Base-by-base conservation (phyloP, 805 yeast genomes). In the Kodamaea restingae region DNA sequence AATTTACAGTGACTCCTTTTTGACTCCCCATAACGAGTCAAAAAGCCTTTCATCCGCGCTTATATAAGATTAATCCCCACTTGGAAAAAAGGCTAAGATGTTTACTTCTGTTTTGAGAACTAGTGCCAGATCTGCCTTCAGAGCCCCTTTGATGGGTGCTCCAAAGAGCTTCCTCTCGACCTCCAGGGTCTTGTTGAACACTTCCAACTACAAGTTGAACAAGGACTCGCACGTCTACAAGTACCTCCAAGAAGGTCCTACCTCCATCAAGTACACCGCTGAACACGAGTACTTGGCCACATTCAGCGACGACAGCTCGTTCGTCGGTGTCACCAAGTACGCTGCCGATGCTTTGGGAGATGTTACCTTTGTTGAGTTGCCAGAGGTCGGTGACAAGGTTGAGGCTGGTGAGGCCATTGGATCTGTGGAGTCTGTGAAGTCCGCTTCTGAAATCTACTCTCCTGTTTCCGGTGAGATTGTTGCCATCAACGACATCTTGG, bases 321-420 rank as follows among this genome's bases (percentile, higher is more conserved):
- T 81, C 53, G 71, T 91, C 15, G 98, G 98, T 21, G 88, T 93
- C 63, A 88, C 98, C 42, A 79, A 77, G 54, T 90, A 93, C 59
- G 98, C 98, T 14, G 83, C 96, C 15, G 96, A 88, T 55, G 95
- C 98, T 6, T 76, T 93, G 45, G 98, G 98, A 32, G 98, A 93
- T 65, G 95, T 95, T 41, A 95, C 98, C 3, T 93, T 74, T 60
- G 83, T 90, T 43, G 98, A 93, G 65, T 73, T 91, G 51, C 95
- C 95, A 34, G 90, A 82, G 50, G 76, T 75, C 28, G 85, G 81
- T 29, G 75, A 72, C 29, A 67, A 56, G 21, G 71, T 82, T 41
- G 80, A 70, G 41, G 72, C 73, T 35, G 95, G 95, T 36, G 97
- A 88, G 47, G 70, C 91, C 10, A 70, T 93, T 57, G 97, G 97